Evolutionary conservation across 768 basidiomycete species (phyloP).

Genomic region (Leccinum aurantiacum): DNA sequence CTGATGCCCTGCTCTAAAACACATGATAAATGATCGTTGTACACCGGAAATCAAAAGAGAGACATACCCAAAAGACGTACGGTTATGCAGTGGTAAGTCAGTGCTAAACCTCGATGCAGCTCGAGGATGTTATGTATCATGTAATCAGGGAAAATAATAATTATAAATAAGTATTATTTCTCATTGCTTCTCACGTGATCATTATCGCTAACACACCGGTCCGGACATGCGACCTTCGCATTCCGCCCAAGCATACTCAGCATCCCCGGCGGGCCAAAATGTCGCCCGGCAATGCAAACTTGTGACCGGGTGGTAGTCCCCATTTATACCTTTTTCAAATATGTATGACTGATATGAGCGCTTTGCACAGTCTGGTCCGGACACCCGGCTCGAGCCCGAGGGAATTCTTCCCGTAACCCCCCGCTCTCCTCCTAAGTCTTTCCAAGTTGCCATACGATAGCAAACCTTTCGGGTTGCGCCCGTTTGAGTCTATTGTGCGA

Average conservation of each 20-base stretch:
- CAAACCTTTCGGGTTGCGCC: conserved; percentile 2
- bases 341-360: conserved; percentile 3
- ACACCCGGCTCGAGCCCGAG: conserved; percentile 16
- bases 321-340: conserved; percentile 9
- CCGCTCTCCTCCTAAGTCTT: background rate
- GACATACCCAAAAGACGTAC: conserved; percentile 16
- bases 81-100: background rate
- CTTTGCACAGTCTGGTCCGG: conserved; percentile 13
- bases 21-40: background rate
- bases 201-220: background rate
- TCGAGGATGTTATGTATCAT: conserved; percentile 10
- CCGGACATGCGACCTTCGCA: background rate
- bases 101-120: background rate
- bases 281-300: conserved; percentile 8
- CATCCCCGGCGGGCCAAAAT: conserved; percentile 10
- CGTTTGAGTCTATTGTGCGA: conserved; percentile 21
- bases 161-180: conserved; percentile 3
- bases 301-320: background rate
- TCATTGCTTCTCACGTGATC: background rate
- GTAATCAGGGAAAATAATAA: conserved; percentile 14
- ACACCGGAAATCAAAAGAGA: background rate
- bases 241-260: background rate
- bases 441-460: conserved; percentile 3
- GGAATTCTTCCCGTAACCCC: conserved; percentile 18
- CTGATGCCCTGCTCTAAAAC: conserved; percentile 1